Evolutionary conservation across 2,329 filamentous ascomycete genomes (phyloP).

Genomic region (Anisogramma anomala): DNA sequence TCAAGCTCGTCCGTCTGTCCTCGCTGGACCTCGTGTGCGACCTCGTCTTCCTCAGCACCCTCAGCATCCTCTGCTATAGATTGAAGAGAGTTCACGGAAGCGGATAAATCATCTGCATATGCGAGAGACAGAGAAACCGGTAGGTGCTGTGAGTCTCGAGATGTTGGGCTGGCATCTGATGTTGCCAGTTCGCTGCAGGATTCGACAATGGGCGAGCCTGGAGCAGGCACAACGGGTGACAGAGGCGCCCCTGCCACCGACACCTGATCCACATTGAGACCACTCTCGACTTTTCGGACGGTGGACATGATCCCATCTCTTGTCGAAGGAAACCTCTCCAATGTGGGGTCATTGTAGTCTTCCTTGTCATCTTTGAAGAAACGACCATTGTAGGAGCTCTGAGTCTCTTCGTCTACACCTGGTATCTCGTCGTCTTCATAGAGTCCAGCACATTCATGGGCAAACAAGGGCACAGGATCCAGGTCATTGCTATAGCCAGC

Average conservation of each 20-base stretch:
- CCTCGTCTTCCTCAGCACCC: conserved; percentile 26
- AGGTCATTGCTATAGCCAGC: conserved; percentile 5
- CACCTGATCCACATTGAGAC: conserved; percentile 29
- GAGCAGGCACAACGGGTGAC: conserved; percentile 26
- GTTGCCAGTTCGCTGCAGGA: conserved; percentile 27
- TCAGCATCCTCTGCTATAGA: conserved; percentile 34
- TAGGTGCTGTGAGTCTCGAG: conserved; percentile 12
- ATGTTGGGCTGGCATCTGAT: conserved; percentile 25
- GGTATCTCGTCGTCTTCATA: conserved; percentile 24
- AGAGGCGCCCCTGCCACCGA: conserved; percentile 26
- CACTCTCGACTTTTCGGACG: conserved; percentile 34
- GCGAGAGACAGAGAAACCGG: background rate
- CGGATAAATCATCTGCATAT: conserved; percentile 21
- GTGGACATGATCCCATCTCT: conserved; percentile 33
- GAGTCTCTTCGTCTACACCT: conserved; percentile 20
- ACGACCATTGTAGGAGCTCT: background rate
- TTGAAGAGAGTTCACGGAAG: conserved; percentile 29
- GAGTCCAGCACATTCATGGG: conserved; percentile 32
- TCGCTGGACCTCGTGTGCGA: conserved; percentile 16
- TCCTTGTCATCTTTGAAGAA: conserved; percentile 19
- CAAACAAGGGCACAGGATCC: conserved; percentile 9
- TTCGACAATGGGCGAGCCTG: conserved; percentile 26
- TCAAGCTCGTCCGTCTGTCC: conserved; percentile 1
- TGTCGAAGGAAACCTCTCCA: conserved; percentile 37
- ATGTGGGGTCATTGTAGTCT: conserved; percentile 35